Evolutionary conservation across 1,139 yeast genomes (phyloP).

Genomic region (Diutina neorugosa): DNA sequence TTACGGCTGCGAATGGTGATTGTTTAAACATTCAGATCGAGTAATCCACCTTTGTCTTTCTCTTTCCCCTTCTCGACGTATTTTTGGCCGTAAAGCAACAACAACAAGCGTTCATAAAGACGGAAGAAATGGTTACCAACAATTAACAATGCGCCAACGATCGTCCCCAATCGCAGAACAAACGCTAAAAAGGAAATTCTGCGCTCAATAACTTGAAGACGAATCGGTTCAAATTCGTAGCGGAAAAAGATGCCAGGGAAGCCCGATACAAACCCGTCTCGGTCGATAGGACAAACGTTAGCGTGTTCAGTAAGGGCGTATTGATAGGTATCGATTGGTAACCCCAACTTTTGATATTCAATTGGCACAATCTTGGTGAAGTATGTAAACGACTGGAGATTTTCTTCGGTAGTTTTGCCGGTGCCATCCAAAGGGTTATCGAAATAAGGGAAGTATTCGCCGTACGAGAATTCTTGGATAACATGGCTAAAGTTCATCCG

Average conservation of each 20-base stretch:
- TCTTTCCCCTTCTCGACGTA: conserved; percentile 46
- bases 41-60: conserved; percentile 27
- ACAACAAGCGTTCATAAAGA: conserved; percentile 34
- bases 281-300: conserved; percentile 13
- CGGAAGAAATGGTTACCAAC: conserved; percentile 38
- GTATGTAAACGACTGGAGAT: conserved; percentile 44
- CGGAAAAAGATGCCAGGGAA: conserved; percentile 72
- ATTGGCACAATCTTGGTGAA: conserved; percentile 80
- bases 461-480: conserved; percentile 81
- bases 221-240: conserved; percentile 83
- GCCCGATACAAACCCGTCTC: conserved; percentile 11
- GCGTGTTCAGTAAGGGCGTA: conserved; percentile 63
- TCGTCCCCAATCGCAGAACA: conserved; percentile 65
- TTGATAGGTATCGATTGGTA: conserved; percentile 69
- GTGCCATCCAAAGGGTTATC: conserved; percentile 79
- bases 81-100: conserved; percentile 36
- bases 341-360: conserved; percentile 56
- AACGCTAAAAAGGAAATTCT: conserved; percentile 72
- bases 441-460: conserved; percentile 77
- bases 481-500: conserved; percentile 71
- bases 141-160: conserved; percentile 59
- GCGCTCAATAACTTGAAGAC: conserved; percentile 53
- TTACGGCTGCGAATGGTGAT: not conserved
- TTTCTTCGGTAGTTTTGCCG: conserved; percentile 39
- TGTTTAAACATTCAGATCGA: conserved; percentile 1